phyloP scores from a whole-genome alignment of 257 asterid genomes.

The Linaria vulgaris region DNA sequence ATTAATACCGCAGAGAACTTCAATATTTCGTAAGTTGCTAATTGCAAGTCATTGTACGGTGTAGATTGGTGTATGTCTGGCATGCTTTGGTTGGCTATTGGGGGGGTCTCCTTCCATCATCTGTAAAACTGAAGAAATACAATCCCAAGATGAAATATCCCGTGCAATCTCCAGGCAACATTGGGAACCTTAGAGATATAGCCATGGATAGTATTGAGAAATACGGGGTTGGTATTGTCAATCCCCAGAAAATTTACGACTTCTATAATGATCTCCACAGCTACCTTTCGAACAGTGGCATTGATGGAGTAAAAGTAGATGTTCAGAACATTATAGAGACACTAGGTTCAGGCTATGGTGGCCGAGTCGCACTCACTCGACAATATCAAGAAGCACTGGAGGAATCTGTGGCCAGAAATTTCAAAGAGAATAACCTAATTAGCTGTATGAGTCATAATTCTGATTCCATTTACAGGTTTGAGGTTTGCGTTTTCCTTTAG shows the following conservation, averaged over 20 bases:
- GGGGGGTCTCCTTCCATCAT: constrained; percentile 41
- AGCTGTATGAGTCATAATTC: constrained; percentile 57
- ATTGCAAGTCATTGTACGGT: neutral
- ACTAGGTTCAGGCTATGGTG: constrained; percentile 40
- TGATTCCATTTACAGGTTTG: constrained; percentile 48
- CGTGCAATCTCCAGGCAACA: constrained; percentile 35
- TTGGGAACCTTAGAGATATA: constrained; percentile 33
- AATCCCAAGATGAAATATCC: constrained; percentile 34
- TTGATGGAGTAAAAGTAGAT: constrained; percentile 44
- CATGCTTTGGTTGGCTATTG: constrained; percentile 45
- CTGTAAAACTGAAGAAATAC: constrained; percentile 34
- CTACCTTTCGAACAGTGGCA: constrained; percentile 32
- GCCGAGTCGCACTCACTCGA: constrained; percentile 34
- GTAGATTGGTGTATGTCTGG: constrained; percentile 39
- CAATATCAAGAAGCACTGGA: constrained; percentile 28
- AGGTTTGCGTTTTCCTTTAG: neutral
- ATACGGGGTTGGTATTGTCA: constrained; percentile 35
- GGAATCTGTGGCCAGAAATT: constrained; percentile 49
- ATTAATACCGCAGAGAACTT: neutral
- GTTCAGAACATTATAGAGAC: constrained; percentile 42
- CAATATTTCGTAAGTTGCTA: neutral
- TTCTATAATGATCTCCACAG: constrained; percentile 42
- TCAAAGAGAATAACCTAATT: constrained; percentile 47
- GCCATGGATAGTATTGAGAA: constrained; percentile 38
- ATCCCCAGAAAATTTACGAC: constrained; percentile 34